These are phyloP conservation scores for Melastoma candidum DNA, from an alignment of 441 rosid species.

Conservation along the genomic window DNA sequence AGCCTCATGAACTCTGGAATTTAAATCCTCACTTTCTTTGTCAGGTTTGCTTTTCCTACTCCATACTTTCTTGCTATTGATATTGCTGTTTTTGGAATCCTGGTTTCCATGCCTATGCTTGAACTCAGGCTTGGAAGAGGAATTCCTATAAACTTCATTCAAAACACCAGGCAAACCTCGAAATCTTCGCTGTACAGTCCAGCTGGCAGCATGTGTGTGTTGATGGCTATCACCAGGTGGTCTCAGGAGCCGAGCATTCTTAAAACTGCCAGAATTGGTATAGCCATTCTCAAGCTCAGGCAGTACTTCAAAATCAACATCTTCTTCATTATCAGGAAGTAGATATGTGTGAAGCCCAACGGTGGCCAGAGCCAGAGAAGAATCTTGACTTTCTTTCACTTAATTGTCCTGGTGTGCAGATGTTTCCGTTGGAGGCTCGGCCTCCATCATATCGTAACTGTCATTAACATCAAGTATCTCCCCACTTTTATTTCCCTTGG, in stretches of 20 bases:
- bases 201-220: conserved; percentile 20
- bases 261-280: conserved; percentile 23
- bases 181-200: conserved; percentile 36
- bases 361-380: conserved; percentile 21
- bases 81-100: conserved; percentile 25
- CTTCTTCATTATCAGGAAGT: conserved; percentile 26
- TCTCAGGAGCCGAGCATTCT: conserved; percentile 25
- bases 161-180: conserved; percentile 39
- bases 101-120: conserved; percentile 47
- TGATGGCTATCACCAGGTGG: conserved; percentile 29
- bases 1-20: conserved; percentile 32
- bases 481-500: conserved; percentile 47
- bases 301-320: conserved; percentile 27
- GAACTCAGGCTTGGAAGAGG: conserved; percentile 32
- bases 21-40: conserved; percentile 25
- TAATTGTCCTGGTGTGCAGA: conserved; percentile 23
- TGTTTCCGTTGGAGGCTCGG: conserved; percentile 35
- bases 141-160: conserved; percentile 29
- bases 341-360: conserved; percentile 29
- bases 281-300: conserved; percentile 24
- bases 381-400: conserved; percentile 30
- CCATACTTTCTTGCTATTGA: conserved; percentile 56
- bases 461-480: conserved; percentile 33
- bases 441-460: conserved; percentile 30
- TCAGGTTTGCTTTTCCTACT: conserved; percentile 52